Percentiles rank a stretch among this genome's conserved stretches.
Evolutionary conservation across 305 asterid genomes (phyloP).

Genomic region (Solanum chacoense): DNA sequence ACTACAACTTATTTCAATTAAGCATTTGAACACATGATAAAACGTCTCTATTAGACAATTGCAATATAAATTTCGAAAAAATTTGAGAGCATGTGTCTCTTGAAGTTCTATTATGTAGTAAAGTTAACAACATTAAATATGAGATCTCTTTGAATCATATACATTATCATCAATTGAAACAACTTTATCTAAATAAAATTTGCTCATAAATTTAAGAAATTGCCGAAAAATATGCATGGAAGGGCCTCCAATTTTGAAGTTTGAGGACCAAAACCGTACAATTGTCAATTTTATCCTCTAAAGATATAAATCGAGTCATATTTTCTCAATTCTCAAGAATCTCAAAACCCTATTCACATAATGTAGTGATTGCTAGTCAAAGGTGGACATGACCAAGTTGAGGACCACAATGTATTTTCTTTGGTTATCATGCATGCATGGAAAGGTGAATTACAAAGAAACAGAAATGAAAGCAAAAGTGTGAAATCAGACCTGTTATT

Average conservation of each 20-base stretch:
- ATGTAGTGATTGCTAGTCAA: neutral
- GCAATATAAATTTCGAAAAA: neutral
- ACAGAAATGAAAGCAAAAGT: neutral
- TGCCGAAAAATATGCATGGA: neutral
- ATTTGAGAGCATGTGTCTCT: neutral
- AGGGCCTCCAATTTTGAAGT: neutral
- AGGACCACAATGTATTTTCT: neutral
- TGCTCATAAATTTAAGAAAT: neutral
- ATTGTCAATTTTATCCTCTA: neutral
- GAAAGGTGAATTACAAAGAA: neutral
- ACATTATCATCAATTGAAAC: neutral
- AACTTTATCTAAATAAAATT: neutral
- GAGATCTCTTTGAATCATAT: neutral
- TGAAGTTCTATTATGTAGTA: neutral
- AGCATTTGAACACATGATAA: neutral
- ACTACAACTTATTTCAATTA: neutral
- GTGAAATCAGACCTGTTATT: neutral
- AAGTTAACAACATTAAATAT: neutral
- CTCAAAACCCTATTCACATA: neutral
- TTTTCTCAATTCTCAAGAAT: neutral
- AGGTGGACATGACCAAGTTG: constrained; percentile 1
- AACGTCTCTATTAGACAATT: neutral
- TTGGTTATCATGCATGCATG: constrained; percentile 7
- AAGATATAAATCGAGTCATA: neutral
- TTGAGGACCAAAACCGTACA: neutral